Base-by-base conservation (phyloP, 768 basidiomycete genomes). In the Podaxis rugospora region DNA sequence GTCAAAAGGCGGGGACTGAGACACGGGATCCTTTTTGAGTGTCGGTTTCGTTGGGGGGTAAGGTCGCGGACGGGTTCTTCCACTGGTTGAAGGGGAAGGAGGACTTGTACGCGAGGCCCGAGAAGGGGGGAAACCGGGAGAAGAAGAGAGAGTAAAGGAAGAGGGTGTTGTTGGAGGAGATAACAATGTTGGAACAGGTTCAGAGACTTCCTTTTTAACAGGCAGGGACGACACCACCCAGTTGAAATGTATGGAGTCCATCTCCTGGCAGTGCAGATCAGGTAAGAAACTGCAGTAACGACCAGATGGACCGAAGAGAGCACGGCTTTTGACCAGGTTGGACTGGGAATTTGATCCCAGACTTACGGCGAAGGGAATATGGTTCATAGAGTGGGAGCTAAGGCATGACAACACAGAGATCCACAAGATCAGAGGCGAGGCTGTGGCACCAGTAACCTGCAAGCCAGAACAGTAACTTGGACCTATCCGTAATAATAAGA, bases 151-250 rank as follows among this genome's bases (percentile, higher is more conserved):
- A 63, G 63, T 40, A 35, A 62, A 60, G 54, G 54, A 62, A 53
- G 63, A 67, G 63, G 69, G 66, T 56, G 69, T 65, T 27, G 65
- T 66, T 51, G 75, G 72, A 62, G 77, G 74, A 53, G 73, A 77
- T 39, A 77, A 67, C 63, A 77, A 68, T 69, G 75, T 68, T 55
- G 71, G 71, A 60, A 70, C 68, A 44, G 71, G 69, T 59, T 77
- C 74, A 55, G 59, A 56, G 57, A 70, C 64, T 69, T 83, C 80
- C 65, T 76, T 73, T 80, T 84, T 81, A 79, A 83, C 78, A 71
- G 69, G 69, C 60, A 65, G 63, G 59, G 64, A 62, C 57, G 66
- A 67, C 58, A 70, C 56, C 63, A 68, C 57, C 74, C 74, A 74
- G 69, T 74, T 65, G 75, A 76, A 69, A 68, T 73, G 65, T 62